Conservation (phyloP, 441 rosid genomes). For the Jatropha podagrica region DNA sequence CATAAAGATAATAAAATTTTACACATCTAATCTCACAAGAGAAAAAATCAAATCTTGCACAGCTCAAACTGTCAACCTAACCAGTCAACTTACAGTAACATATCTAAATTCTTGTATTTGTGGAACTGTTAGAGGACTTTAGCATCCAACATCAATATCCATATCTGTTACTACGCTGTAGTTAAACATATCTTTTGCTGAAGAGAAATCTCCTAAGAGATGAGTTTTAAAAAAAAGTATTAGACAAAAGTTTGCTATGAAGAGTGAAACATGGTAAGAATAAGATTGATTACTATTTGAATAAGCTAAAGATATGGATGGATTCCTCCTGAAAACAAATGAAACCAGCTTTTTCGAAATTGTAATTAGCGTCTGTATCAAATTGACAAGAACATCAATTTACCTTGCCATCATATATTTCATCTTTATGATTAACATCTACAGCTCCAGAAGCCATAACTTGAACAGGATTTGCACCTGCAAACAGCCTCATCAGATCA, state of each 20-base stretch:
- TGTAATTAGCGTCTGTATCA: not conserved
- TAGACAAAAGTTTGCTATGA: not conserved
- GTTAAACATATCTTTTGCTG: not conserved
- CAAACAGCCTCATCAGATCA: constrained; percentile 90
- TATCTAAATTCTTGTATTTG: too few species aligned
- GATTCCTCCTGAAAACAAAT: not conserved
- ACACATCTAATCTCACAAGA: not conserved
- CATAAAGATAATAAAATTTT: not conserved
- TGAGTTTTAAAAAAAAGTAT: not conserved
- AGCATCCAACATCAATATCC: not conserved
- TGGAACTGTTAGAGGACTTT: not conserved
- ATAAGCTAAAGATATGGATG: not conserved
- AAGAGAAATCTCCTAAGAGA: not conserved
- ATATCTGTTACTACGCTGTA: not conserved
- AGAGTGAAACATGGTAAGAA: not conserved
- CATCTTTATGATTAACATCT: constrained; percentile 90
- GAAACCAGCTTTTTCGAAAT: not conserved
- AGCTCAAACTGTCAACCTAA: not conserved
- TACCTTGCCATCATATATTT: constrained; percentile 86
- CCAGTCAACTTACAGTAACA: too few species aligned
- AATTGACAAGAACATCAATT: constrained; percentile 6
- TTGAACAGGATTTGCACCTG: constrained; percentile 75
- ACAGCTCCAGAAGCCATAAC: constrained; percentile 97
- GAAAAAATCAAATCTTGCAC: not conserved
- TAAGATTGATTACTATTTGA: not conserved